These are phyloP conservation scores for Pistacia vera DNA, from an alignment of 345 rosid genomes.

Conservation along the genomic window DNA sequence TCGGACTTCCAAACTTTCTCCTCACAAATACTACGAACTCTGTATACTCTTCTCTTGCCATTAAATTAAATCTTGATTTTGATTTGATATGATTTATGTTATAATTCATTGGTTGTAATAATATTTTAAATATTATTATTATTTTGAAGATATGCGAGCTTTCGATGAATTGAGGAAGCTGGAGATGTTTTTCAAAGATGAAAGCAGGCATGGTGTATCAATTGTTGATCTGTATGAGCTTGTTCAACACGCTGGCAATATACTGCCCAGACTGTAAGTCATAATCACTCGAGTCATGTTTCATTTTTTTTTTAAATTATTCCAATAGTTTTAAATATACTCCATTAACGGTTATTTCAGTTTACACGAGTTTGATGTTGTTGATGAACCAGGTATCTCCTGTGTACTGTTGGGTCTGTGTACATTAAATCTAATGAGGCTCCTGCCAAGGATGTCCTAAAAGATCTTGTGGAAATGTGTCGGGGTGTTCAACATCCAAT, in stretches of 20 bases:
- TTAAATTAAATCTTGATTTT: slow-evolving; percentile 9
- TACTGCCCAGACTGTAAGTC: slow-evolving; percentile 83
- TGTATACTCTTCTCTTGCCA: slow-evolving; percentile 42
- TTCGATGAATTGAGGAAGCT: slow-evolving; percentile 84
- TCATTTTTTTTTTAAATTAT: background rate
- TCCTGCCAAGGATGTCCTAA: slow-evolving; percentile 80
- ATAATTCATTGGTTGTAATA: slow-evolving; percentile 15
- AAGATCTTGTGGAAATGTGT: slow-evolving; percentile 93
- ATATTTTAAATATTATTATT: background rate
- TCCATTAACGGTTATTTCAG: background rate
- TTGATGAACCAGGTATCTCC: slow-evolving; percentile 63
- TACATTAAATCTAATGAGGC: slow-evolving; percentile 87
- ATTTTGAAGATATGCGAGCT: slow-evolving; percentile 71
- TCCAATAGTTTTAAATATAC: background rate
- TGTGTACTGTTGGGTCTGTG: slow-evolving; percentile 91
- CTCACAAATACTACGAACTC: slow-evolving; percentile 89
- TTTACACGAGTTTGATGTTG: slow-evolving; percentile 15
- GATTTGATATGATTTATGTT: slow-evolving; percentile 13
- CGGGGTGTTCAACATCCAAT: slow-evolving; percentile 90
- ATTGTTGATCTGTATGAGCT: slow-evolving; percentile 84
- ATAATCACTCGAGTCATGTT: background rate
- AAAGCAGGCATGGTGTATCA: slow-evolving; percentile 72
- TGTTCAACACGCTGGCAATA: slow-evolving; percentile 95
- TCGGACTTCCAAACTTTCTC: slow-evolving; percentile 88
- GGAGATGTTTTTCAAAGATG: slow-evolving; percentile 88